Evolutionary conservation across 768 basidiomycete species (phyloP).

Genomic region (Leccinum subtestaceum): DNA sequence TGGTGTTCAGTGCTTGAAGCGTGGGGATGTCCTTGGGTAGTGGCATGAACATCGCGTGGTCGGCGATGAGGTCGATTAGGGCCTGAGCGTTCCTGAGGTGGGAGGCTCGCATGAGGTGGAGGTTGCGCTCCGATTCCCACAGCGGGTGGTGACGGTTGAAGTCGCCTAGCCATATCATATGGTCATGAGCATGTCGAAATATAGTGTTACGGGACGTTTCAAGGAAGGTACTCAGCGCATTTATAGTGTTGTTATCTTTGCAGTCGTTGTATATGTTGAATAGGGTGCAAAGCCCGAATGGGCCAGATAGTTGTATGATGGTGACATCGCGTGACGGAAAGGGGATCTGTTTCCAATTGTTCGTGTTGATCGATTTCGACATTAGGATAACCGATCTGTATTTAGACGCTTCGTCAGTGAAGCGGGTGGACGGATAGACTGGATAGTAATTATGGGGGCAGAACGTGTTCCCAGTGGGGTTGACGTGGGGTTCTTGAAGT

Average conservation of each 20-base stretch:
- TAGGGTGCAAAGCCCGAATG: not conserved
- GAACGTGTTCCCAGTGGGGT: too few relatives aligned
- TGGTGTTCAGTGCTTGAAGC: constrained; percentile 13
- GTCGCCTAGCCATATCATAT: constrained; percentile 23
- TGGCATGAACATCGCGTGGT: constrained; percentile 22
- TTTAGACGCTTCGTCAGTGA: too few relatives aligned
- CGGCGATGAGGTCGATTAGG: not conserved
- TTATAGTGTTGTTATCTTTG: not conserved
- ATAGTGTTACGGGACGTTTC: not conserved
- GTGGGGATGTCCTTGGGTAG: constrained; percentile 31
- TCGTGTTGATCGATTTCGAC: too few relatives aligned
- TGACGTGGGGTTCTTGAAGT: too few relatives aligned
- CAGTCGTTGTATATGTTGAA: not conserved
- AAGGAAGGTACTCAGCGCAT: not conserved
- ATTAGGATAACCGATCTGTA: too few relatives aligned
- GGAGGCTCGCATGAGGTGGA: constrained; percentile 20
- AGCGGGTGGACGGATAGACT: too few relatives aligned
- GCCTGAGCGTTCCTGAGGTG: not conserved
- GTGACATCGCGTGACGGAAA: too few relatives aligned
- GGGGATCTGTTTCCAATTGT: too few relatives aligned
- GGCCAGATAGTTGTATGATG: too few relatives aligned
- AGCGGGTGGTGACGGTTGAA: not conserved
- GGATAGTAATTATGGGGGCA: too few relatives aligned
- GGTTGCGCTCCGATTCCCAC: constrained; percentile 27
- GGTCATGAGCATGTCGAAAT: not conserved